Percentiles rank a stretch among this genome's conserved stretches.
These are phyloP conservation scores for Suhomyces chickasaworum DNA, from an alignment of 1,139 yeast species.

Conservation along the genomic window DNA sequence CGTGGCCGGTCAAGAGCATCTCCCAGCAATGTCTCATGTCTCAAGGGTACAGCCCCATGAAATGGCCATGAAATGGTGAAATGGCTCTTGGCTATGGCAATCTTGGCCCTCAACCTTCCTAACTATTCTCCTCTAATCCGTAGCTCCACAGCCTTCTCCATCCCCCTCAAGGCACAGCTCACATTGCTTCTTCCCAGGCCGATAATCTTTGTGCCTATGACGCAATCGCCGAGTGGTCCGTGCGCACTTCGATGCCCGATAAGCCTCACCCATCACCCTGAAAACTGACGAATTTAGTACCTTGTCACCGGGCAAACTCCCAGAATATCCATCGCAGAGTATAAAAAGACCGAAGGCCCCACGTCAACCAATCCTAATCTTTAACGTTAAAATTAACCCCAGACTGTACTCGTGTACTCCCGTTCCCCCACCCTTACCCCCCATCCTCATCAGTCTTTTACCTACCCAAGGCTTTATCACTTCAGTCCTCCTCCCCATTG, in stretches of 20 bases:
- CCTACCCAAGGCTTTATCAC: too few relatives aligned
- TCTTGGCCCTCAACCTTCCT: too few relatives aligned
- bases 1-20: slow-evolving; percentile 6
- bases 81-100: slow-evolving; percentile 2
- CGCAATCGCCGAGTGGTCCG: slow-evolving; percentile 4
- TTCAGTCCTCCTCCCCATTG: too few relatives aligned
- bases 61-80: too few relatives aligned
- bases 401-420: background rate
- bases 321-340: background rate
- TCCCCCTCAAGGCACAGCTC: background rate
- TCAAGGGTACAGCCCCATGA: slow-evolving; percentile 2
- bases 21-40: slow-evolving; percentile 1
- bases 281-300: slow-evolving; percentile 2
- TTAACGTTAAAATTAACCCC: background rate
- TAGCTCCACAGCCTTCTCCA: background rate
- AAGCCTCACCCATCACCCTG: slow-evolving; percentile 5
- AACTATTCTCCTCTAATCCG: background rate
- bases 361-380: background rate
- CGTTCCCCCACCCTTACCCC: too few relatives aligned
- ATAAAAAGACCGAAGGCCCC: slow-evolving; percentile 1
- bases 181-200: background rate
- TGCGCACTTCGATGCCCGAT: slow-evolving; percentile 5
- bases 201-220: background rate
- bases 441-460: too few relatives aligned
- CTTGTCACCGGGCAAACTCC: background rate